Evolutionary conservation across 2,329 filamentous ascomycete genomes (phyloP), one percentile per base, ranked within the genome.

Genomic region (Arthrobotrys entomopaga): DNA sequence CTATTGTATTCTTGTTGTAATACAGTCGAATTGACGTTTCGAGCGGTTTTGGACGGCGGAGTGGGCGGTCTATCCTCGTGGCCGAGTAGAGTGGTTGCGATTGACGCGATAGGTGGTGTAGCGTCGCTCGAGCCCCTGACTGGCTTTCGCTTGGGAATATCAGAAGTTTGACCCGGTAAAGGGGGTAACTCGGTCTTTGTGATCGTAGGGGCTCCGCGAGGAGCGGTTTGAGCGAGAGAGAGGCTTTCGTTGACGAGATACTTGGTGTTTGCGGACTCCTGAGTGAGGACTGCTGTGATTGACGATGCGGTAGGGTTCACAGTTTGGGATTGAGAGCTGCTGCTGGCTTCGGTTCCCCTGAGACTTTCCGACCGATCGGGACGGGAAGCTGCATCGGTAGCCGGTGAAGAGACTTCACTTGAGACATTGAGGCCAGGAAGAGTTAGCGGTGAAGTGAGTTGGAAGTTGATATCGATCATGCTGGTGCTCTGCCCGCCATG

Each of bases 241-340:
- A 19, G 16, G 16, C 15, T n/a, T 54, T 73, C 69, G 42, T 66
- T 59, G 63, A 53, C 57, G 16, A 73, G 57, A 48, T 73, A 73
- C 20, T 73, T 73, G 48, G 63, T 73, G 46, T 63, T 73, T 29
- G 56, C 42, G 49, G 59, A 66, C 69, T 73, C 69, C 69, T 73
- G 69, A 73, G 61, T 53, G 56, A 48, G 29, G 6, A 34, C 29
- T 34, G 29, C 29, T 34, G 29, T 34, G 29, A 34, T 34, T 34
- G 29, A 34, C 7, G 5, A 20, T n/a, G 16, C 19, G n/a, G 11
- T 58, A 43, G 49, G 43, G 54, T 29, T 40, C 49, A 2, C 46
- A 20, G 15, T 7, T 49, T 16, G 46, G 6, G 16, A 10, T 2
- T 43, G 24, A 52, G 56, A 61, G 64, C 53, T 60, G 54, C 43